These are phyloP conservation scores for Rhodocollybia butyracea DNA, from an alignment of 768 basidiomycete genomes.

Conservation along the genomic window DNA sequence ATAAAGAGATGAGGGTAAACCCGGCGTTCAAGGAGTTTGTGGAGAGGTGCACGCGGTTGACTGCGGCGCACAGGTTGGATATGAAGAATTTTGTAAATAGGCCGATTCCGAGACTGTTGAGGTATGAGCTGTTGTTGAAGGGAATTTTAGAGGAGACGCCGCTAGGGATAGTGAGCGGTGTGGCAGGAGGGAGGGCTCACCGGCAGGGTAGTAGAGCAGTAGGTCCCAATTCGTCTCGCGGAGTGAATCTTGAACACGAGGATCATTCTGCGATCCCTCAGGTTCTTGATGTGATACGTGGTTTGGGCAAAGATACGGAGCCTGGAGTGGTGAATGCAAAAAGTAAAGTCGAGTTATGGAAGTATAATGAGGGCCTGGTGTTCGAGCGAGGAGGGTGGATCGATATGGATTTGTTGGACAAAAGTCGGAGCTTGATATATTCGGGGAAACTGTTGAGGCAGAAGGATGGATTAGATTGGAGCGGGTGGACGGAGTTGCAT, in stretches of 20 bases:
- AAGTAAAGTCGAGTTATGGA: constrained; percentile 88
- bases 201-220: not conserved
- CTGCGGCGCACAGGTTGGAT: constrained; percentile 78
- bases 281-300: constrained; percentile 82
- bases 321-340: constrained; percentile 84
- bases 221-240: not conserved
- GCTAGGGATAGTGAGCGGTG: not conserved
- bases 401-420: constrained; percentile 88
- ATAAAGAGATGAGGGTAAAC: constrained; percentile 84
- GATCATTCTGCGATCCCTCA: constrained; percentile 54
- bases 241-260: constrained; percentile 51
- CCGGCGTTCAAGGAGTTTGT: constrained; percentile 76
- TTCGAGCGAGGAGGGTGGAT: constrained; percentile 79
- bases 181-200: too few relatives aligned
- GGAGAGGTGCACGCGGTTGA: constrained; percentile 53
- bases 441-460: constrained; percentile 80
- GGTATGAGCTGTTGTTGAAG: constrained; percentile 84
- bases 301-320: constrained; percentile 83
- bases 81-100: constrained; percentile 93
- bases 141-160: constrained; percentile 76
- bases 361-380: constrained; percentile 72
- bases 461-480: constrained; percentile 70
- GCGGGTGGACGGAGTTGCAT: constrained; percentile 86
- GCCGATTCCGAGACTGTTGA: constrained; percentile 84
- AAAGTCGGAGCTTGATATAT: constrained; percentile 79